Conservation (phyloP, 148 eudicot genomes). For the Beta vulgaris region DNA sequence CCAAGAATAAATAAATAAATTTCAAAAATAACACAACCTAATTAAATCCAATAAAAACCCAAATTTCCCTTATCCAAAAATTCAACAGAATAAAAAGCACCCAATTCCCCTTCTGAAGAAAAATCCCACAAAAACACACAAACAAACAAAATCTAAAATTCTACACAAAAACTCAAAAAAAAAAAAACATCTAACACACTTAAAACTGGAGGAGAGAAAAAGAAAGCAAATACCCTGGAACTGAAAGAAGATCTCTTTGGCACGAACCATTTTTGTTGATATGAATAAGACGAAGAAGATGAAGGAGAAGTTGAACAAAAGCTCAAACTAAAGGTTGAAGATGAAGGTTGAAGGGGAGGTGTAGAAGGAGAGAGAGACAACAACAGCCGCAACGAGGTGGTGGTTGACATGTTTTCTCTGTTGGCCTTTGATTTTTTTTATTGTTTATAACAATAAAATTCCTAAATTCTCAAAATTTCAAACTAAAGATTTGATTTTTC, state of each 20-base stretch:
- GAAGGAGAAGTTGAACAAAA: slow-evolving; percentile 19
- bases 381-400: slow-evolving; percentile 33
- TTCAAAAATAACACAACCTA: no score
- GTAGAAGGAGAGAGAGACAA: slow-evolving; percentile 23
- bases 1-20: no score
- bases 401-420: slow-evolving; percentile 31
- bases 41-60: no score
- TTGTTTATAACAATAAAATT: no score
- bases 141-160: not conserved
- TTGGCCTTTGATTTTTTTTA: not conserved
- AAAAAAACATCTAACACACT: not conserved
- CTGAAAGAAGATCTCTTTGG: slow-evolving; percentile 26
- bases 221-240: slow-evolving; percentile 27
- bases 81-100: no score
- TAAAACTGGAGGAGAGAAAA: not conserved
- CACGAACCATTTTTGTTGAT: slow-evolving; percentile 24
- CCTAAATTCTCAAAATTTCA: no score
- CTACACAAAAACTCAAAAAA: not conserved
- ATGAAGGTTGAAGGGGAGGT: slow-evolving; percentile 25
- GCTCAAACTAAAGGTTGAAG: slow-evolving; percentile 18
- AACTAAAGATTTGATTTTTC: not conserved
- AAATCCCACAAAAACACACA: no score
- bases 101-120: no score
- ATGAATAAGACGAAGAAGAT: slow-evolving; percentile 13
- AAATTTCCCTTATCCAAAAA: no score